Conservation (phyloP, 768 basidiomycete genomes). For the Hortiboletus campestris region DNA sequence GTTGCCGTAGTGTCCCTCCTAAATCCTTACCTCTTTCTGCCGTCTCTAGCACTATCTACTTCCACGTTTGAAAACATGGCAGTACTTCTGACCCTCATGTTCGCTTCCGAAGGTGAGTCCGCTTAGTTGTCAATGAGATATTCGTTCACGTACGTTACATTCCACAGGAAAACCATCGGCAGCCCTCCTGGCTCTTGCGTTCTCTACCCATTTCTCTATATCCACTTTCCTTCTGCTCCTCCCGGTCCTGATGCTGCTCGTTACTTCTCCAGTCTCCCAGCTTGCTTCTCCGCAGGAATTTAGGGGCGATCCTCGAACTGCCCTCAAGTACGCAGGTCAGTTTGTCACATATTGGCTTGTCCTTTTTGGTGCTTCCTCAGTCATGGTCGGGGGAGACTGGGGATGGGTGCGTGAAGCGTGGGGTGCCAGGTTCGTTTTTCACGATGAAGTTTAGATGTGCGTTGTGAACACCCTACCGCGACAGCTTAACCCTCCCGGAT, state of each 20-base stretch:
- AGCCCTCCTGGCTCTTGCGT: constrained; percentile 64
- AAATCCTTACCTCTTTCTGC: constrained; percentile 85
- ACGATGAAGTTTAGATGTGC: background rate
- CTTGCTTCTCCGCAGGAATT: constrained; percentile 57
- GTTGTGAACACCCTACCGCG: background rate
- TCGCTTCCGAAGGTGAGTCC: constrained; percentile 61
- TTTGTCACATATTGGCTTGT: constrained; percentile 49
- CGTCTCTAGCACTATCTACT: constrained; percentile 79
- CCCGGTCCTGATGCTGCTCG: constrained; percentile 64
- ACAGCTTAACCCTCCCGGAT: constrained; percentile 79
- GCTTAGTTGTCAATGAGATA: background rate
- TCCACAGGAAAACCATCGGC: constrained; percentile 54
- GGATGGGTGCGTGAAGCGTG: constrained; percentile 77
- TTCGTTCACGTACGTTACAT: background rate
- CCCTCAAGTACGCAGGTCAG: constrained; percentile 39
- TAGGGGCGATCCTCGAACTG: constrained; percentile 5
- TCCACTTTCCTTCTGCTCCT: constrained; percentile 66
- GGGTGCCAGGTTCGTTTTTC: constrained; percentile 67
- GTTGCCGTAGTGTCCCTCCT: constrained; percentile 72
- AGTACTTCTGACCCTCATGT: constrained; percentile 63
- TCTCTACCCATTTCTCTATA: constrained; percentile 70
- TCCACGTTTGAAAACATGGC: constrained; percentile 80
- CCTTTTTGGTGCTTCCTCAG: constrained; percentile 47
- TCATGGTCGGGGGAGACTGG: constrained; percentile 57
- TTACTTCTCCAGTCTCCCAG: constrained; percentile 59